These are phyloP conservation scores for Colletotrichum tropicicola DNA, from an alignment of 2,329 filamentous ascomycete genomes.

Conservation along the genomic window DNA sequence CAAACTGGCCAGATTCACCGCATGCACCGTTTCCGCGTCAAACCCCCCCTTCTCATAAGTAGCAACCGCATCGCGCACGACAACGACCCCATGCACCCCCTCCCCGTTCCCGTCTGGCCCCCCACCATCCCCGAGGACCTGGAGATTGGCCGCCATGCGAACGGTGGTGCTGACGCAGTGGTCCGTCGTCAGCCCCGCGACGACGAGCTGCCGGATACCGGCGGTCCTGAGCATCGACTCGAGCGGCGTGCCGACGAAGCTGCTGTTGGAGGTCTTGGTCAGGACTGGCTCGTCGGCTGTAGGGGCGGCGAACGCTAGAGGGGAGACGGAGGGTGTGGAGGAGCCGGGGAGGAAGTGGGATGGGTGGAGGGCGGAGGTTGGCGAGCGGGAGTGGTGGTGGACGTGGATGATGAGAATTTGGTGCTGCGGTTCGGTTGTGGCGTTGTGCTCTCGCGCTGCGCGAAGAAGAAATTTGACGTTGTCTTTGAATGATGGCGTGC, in stretches of 20 bases:
- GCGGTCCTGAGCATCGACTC: conserved; percentile 44
- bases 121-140: conserved; percentile 46
- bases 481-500: conserved; percentile 52
- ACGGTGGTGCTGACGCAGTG: conserved; percentile 58
- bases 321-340: conserved; percentile 40
- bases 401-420: conserved; percentile 49
- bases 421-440: background rate
- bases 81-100: conserved; percentile 41
- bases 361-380: conserved; percentile 46
- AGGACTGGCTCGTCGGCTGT: conserved; percentile 46
- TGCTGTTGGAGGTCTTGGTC: conserved; percentile 55
- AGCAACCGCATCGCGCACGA: conserved; percentile 56
- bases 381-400: conserved; percentile 49
- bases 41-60: conserved; percentile 51
- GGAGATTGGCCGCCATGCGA: conserved; percentile 56
- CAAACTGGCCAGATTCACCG: conserved; percentile 52
- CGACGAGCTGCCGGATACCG: conserved; percentile 46
- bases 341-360: conserved; percentile 37
- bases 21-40: conserved; percentile 55
- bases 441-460: conserved; percentile 34
- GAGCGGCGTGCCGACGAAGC: conserved; percentile 54
- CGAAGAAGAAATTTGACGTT: conserved; percentile 50
- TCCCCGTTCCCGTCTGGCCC: conserved; percentile 38
- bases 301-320: conserved; percentile 35
- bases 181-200: conserved; percentile 55